Conservation (phyloP, 495 filamentous ascomycete genomes). For the Trichodelitschia bisporula region DNA sequence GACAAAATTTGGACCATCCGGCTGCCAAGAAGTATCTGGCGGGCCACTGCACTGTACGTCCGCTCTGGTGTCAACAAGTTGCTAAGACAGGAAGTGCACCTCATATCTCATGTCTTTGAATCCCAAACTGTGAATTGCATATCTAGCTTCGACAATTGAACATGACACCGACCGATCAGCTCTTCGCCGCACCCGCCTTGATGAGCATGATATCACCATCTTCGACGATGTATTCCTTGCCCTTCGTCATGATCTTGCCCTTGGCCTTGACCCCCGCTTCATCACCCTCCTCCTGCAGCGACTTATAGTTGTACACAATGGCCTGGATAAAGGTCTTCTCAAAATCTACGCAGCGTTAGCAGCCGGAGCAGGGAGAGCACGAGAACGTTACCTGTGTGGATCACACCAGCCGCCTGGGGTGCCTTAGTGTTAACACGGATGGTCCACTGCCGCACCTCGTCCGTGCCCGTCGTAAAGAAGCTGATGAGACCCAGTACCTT, state of each 20-base stretch:
- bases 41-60: too few relatives aligned
- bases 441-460: slow-evolving; percentile 98
- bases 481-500: slow-evolving; percentile 66
- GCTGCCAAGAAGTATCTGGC: too few relatives aligned
- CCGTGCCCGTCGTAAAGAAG: slow-evolving; percentile 93
- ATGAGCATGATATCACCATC: slow-evolving; percentile 48
- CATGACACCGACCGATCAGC: too few relatives aligned
- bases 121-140: too few relatives aligned
- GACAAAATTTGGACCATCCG: too few relatives aligned
- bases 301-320: slow-evolving; percentile 65
- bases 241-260: slow-evolving; percentile 95
- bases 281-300: slow-evolving; percentile 65
- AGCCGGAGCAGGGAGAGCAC: background rate
- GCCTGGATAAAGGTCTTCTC: slow-evolving; percentile 99
- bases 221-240: slow-evolving; percentile 71
- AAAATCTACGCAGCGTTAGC: slow-evolving; percentile 40
- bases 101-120: too few relatives aligned
- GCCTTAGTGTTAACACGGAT: slow-evolving; percentile 93
- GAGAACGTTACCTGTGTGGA: slow-evolving; percentile 38
- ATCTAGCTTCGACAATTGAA: too few relatives aligned
- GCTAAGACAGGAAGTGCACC: too few relatives aligned
- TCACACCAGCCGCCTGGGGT: slow-evolving; percentile 89
- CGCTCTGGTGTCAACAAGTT: too few relatives aligned
- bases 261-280: slow-evolving; percentile 73
- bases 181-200: slow-evolving; percentile 88